Evolutionary conservation across 805 yeast genomes (phyloP), one percentile per base, ranked within the genome.

Genomic region (Monosporozyma yasuniensis): DNA sequence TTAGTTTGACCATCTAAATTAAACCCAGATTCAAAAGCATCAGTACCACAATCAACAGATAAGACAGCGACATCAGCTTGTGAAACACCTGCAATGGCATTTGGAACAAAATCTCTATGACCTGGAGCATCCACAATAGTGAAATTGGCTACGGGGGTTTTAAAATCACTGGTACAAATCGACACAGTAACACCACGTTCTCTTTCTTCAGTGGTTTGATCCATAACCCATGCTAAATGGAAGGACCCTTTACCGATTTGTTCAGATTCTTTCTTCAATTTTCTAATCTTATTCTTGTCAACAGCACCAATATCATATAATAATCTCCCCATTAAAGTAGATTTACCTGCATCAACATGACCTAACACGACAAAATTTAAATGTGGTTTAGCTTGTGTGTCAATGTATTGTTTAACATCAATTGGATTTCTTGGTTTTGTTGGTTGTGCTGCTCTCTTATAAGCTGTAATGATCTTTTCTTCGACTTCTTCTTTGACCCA

Each of bases 161-260:
- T 97, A 63, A 93, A 93, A 64, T 84, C 88, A 23, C 96, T 93
- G 59, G 93, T 89, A 63, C 99, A 98, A 52, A 93, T 96, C 68
- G 95, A 97, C 58, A 93, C 95, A 54, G 99, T 93, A 72, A 93
- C 95, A 74, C 99, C 99, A 72, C 95, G 96, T 64, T 79, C 87
- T 75, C 99, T 85, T 76, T 93, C 99, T 72, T 93, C 99, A 68
- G 86, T 85, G 70, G 95, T 93, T 65, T 96, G 91, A 69, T 93
- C 99, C 96, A 93, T 90, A 54, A 93, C 93, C 99, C 99, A 93
- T 8, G 98, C 91, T 59, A 93, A 76, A 71, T 91, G 93, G 95
- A 98, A 93, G 62, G 97, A 96, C 71, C 90, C 96, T 73, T 97
- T 87, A 65, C 99, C 98, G 38, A 96, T 96, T 60, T 90, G 96